These are phyloP conservation scores for Colletotrichum tanaceti DNA, from an alignment of 2,329 filamentous ascomycete species.

Conservation along the genomic window DNA sequence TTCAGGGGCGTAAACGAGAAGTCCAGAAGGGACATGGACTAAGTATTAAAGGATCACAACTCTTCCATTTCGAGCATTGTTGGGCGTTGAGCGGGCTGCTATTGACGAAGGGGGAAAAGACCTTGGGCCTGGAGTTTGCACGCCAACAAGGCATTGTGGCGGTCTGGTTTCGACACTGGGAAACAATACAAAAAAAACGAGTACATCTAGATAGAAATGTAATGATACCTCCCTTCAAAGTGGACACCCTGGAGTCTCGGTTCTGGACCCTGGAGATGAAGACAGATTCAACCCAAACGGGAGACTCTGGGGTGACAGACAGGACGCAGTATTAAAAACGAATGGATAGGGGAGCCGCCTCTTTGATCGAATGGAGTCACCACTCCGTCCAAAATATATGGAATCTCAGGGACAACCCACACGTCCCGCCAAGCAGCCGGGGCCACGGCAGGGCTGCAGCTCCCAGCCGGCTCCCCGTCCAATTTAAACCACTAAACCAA, in stretches of 20 bases:
- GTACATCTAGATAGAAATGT: slow-evolving; percentile 28
- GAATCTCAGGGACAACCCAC: slow-evolving; percentile 18
- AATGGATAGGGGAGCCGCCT: not conserved
- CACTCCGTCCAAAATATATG: slow-evolving; percentile 8
- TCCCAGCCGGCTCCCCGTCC: slow-evolving; percentile 21
- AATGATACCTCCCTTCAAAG: slow-evolving; percentile 34
- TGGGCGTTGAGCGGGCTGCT: slow-evolving; percentile 37
- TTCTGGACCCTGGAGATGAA: not conserved
- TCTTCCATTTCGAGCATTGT: slow-evolving; percentile 31
- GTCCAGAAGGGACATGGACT: slow-evolving; percentile 42
- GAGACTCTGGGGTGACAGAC: not conserved
- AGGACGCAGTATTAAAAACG: slow-evolving; percentile 20
- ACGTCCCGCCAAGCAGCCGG: slow-evolving; percentile 11
- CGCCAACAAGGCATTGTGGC: slow-evolving; percentile 25
- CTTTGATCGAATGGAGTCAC: slow-evolving; percentile 25
- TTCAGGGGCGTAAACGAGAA: slow-evolving; percentile 79
- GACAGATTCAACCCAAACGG: not conserved
- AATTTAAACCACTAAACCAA: slow-evolving; percentile 30
- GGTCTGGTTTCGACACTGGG: slow-evolving; percentile 26
- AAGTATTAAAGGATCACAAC: slow-evolving; percentile 19
- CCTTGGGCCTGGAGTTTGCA: slow-evolving; percentile 31
- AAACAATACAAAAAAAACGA: slow-evolving; percentile 27
- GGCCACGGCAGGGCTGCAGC: slow-evolving; percentile 35
- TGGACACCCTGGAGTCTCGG: not conserved
- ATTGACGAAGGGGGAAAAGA: slow-evolving; percentile 21